Evolutionary conservation across 2,329 filamentous ascomycete species (phyloP), one percentile per base, ranked within the genome.

Genomic region (Xylariales sp.): DNA sequence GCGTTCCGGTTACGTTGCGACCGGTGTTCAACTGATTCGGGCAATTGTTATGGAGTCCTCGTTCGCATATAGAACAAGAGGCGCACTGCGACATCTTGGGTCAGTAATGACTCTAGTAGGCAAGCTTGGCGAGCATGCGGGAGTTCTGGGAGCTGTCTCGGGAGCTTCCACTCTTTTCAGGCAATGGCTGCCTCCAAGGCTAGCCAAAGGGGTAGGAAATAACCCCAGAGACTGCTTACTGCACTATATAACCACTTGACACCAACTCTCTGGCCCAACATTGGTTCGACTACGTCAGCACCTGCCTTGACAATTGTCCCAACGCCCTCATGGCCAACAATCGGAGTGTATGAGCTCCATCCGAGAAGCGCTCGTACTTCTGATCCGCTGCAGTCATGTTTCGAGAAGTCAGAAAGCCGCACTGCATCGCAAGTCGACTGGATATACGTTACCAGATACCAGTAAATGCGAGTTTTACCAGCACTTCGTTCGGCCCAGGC

Each of bases 231-330:
- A n/a, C n/a, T n/a, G n/a, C n/a, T n/a, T n/a, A n/a, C n/a, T n/a
- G 34, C 34, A 15, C 34, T 37, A 15, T 37, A 37, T 18, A 37
- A 21, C 34, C 34, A 37, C 20, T 37, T 37, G 19, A 37, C 34
- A 5, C 34, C 34, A 11, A 37, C 34, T 5, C 34, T 12, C 11
- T 18, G 11, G 20, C 20, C 5, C 5, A 37, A 21, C 6, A 37
- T 2, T 10, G 34, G 25, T 6, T 9, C 20, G 15, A n/a, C 20
- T 9, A 15, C 34, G 21, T 27, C 20, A 10, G 16, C 19, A 10
- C 34, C 34, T 7, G 34, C 16, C 20, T 27, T 9, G 7, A 37
- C 34, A 14, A 37, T 14, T 4, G 10, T 27, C 4, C 34, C 34
- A 10, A 37, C 34, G 21, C 34, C 34, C 20, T 37, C 34, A 16